Conservation (phyloP, 108 stramenopile genomes). For the Cyclotella sp. region DNA sequence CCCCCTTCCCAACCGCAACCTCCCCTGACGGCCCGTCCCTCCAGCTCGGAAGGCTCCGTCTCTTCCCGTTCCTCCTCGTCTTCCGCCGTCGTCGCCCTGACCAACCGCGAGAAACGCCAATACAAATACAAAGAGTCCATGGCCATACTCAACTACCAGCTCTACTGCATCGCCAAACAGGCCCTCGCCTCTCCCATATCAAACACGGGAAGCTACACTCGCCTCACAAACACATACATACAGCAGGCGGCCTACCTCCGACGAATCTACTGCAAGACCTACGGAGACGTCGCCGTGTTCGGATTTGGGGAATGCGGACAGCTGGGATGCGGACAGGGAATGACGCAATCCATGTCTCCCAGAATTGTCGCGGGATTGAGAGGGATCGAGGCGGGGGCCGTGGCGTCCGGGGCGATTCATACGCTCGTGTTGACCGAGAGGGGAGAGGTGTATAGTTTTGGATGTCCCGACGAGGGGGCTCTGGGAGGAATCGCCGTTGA, state of each 20-base stretch:
- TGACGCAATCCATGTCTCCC: slow-evolving; percentile 17
- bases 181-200: not conserved
- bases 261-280: slow-evolving; percentile 11
- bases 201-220: not conserved
- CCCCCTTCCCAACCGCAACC: not conserved
- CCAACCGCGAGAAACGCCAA: slow-evolving; percentile 8
- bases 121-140: slow-evolving; percentile 3
- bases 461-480: slow-evolving; percentile 88
- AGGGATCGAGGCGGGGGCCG: slow-evolving; percentile 37
- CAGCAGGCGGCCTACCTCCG: slow-evolving; percentile 10
- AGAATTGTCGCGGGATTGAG: slow-evolving; percentile 42
- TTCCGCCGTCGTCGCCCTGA: not conserved
- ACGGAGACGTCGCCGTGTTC: slow-evolving; percentile 51
- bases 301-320: slow-evolving; percentile 71
- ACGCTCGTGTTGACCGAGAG: slow-evolving; percentile 65
- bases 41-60: not conserved
- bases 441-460: slow-evolving; percentile 90
- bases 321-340: slow-evolving; percentile 43
- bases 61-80: not conserved
- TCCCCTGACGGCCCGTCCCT: not conserved
- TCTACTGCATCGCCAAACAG: not conserved
- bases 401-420: slow-evolving; percentile 89
- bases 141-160: slow-evolving; percentile 23
- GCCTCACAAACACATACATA: slow-evolving; percentile 12
- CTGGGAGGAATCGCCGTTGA: slow-evolving; percentile 65